Percentiles rank a stretch among this genome's conserved stretches.
These are phyloP conservation scores for Mycena leptocephala DNA, from an alignment of 768 basidiomycete genomes.

Conservation along the genomic window DNA sequence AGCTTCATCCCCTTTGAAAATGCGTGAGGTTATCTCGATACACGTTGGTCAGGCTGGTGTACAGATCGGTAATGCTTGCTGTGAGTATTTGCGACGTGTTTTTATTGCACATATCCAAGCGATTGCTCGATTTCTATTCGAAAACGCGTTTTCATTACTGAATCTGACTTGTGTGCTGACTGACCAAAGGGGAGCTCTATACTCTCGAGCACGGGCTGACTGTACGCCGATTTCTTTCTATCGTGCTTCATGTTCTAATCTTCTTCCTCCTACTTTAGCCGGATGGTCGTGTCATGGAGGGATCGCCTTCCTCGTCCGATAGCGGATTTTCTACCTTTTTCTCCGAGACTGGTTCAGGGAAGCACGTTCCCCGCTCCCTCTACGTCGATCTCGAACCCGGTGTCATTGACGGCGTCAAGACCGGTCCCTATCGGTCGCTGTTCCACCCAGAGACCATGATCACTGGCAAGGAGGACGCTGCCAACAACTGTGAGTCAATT, in stretches of 20 bases:
- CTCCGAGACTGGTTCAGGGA: conserved; percentile 96
- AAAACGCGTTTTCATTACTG: conserved; percentile 47
- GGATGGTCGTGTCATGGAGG: conserved; percentile 92
- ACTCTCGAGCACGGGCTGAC: conserved; percentile 98
- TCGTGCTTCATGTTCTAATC: conserved; percentile 14
- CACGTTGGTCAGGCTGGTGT: conserved; percentile 99
- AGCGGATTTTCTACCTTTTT: conserved; percentile 99
- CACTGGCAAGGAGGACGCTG: conserved; percentile 99
- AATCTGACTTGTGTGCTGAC: conserved; percentile 46
- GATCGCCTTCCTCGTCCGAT: conserved; percentile 82
- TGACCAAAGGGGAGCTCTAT: conserved; percentile 93
- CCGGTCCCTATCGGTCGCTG: conserved; percentile 94
- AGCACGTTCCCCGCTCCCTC: conserved; percentile 97
- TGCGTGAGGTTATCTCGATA: conserved; percentile 98
- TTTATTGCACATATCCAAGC: conserved; percentile 28
- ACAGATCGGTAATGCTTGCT: conserved; percentile 98
- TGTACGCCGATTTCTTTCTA: conserved; percentile 63
- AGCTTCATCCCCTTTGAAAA: conserved; percentile 51
- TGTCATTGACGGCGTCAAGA: conserved; percentile 98
- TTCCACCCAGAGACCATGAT: conserved; percentile 99
- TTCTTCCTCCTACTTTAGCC: conserved; percentile 70
- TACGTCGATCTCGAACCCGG: conserved; percentile 98
- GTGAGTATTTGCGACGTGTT: conserved; percentile 70
- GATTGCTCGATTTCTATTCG: conserved; percentile 37
- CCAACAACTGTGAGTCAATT: conserved; percentile 90